A percentile compares a stretch with the other conserved stretches of the same genome.
phyloP scores from a whole-genome alignment of 164 flowering plant genomes.

The Tetracentron sinense region DNA sequence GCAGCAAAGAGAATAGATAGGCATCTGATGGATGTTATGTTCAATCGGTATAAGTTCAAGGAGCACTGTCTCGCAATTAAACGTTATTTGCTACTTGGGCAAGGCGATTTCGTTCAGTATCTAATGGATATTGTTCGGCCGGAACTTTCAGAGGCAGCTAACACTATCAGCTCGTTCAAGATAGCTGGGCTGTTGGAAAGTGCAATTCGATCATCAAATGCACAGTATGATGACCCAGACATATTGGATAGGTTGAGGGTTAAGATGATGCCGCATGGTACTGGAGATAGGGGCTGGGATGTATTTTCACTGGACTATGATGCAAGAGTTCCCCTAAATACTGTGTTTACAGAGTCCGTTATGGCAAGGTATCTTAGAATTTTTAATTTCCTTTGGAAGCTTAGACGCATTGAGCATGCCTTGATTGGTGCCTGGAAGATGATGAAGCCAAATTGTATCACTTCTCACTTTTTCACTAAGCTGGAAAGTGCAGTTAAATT shows the following conservation, averaged over 20 bases:
- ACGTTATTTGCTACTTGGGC: conserved; percentile 92
- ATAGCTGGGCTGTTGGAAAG: conserved; percentile 90
- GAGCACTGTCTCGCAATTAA: conserved; percentile 98
- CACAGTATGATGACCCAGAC: conserved; percentile 94
- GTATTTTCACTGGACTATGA: conserved; percentile 95
- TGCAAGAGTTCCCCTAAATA: conserved; percentile 85
- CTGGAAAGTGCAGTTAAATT: conserved; percentile 58
- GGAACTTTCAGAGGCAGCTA: conserved; percentile 95
- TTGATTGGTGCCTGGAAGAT: conserved; percentile 92
- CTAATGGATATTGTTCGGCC: conserved; percentile 95
- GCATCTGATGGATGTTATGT: conserved; percentile 85
- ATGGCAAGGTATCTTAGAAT: conserved; percentile 85
- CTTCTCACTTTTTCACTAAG: conserved; percentile 59
- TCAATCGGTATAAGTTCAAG: conserved; percentile 72
- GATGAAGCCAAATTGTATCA: conserved; percentile 93
- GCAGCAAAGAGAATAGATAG: conserved; percentile 95
- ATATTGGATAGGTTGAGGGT: conserved; percentile 85
- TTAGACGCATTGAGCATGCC: conserved; percentile 96
- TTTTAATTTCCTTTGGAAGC: conserved; percentile 97
- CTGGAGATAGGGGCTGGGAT: conserved; percentile 99
- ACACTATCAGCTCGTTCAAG: conserved; percentile 87
- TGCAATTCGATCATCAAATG: conserved; percentile 92
- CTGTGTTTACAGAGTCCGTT: conserved; percentile 88
- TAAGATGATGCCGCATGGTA: conserved; percentile 95
- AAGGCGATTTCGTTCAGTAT: conserved; percentile 99